Evolutionary conservation across 352 stramenopile species (phyloP).

Genomic region (Pythium vanterpoolii): DNA sequence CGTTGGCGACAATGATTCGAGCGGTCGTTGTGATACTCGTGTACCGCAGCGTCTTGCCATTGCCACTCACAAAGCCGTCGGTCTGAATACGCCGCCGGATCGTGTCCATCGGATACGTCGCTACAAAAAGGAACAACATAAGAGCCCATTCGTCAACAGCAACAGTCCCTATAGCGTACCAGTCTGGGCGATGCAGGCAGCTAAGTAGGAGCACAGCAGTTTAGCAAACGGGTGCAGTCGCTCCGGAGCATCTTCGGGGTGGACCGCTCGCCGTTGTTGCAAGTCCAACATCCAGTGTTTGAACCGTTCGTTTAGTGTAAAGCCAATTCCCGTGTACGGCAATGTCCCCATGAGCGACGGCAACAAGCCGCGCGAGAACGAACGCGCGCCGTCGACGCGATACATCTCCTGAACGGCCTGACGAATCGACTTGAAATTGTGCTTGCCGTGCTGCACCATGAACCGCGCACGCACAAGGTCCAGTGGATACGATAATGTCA

Average conservation of each 20-base stretch:
- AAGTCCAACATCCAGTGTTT: constrained; percentile 52
- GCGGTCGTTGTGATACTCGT: constrained; percentile 63
- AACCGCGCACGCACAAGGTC: constrained; percentile 82
- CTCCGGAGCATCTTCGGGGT: constrained; percentile 21
- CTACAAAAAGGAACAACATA: constrained; percentile 24
- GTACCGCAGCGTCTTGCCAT: constrained; percentile 44
- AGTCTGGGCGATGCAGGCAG: constrained; percentile 81
- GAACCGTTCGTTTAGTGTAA: constrained; percentile 81
- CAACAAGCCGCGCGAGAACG: constrained; percentile 66
- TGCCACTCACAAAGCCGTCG: constrained; percentile 67
- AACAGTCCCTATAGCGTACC: constrained; percentile 29
- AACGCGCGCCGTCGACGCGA: constrained; percentile 56
- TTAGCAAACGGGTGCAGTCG: constrained; percentile 72
- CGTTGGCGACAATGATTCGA: constrained; percentile 62
- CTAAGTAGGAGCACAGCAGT: constrained; percentile 82
- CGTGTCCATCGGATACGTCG: constrained; percentile 83
- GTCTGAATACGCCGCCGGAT: constrained; percentile 83
- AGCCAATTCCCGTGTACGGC: constrained; percentile 84
- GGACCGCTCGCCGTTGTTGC: constrained; percentile 22
- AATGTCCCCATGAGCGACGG: constrained; percentile 81
- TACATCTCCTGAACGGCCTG: constrained; percentile 78
- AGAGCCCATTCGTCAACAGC: neutral
- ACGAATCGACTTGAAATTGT: constrained; percentile 68
- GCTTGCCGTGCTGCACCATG: constrained; percentile 84
- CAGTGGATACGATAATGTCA: constrained; percentile 75